Base-by-base conservation (phyloP, 1,284 basidiomycete species). In the Leucoagaricus sp. region DNA sequence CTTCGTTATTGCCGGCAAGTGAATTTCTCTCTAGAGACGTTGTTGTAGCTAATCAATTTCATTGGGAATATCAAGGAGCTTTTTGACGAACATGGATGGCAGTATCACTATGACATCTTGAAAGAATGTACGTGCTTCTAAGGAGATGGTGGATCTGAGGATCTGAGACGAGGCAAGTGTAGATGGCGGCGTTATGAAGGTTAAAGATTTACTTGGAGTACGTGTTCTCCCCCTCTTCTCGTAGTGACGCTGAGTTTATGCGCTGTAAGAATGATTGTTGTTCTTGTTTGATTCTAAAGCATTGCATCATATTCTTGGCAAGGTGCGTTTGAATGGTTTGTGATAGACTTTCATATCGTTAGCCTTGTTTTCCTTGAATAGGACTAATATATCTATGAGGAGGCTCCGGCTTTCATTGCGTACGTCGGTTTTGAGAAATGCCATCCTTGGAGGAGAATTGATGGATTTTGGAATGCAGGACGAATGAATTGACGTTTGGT, bases 271-370 rank as follows among this genome's bases (percentile, higher is more conserved):
- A 17, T 66, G 73, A 19, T 68, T 75, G 17, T 54, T 75, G 0
- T 71, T 70, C 34, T 64, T 74, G 2, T 68, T 66, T n/a, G 76
- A 79, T 57, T 71, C 75, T 0, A 69, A 67, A 46, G 74, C 75
- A 0, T 55, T 78, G 29, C 67, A 78, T 44, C 66, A 70, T 41
- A 70, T 79, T 19, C 21, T 77, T 4, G 65, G 78, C 48, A 77
- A 78, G 62, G 75, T 63, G 5, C 17, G 34, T 13, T 2, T 12
- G 3, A 12, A 1, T 12, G 21, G 33, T 26, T 17, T 9, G 2
- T 6, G 23, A 2, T 19, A 9, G 7, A 9, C 9, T 23, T 42
- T 15, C 6, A 36, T 31, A 2, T n/a, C 1, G 25, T 29, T 26
- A 10, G 5, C 5, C 17, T 7, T 12, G 31, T 12, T 6, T 33